Evolutionary conservation across 257 asterid genomes (phyloP), one percentile per base, ranked within the genome.

Genomic region (Nyctanthes arbortristis): DNA sequence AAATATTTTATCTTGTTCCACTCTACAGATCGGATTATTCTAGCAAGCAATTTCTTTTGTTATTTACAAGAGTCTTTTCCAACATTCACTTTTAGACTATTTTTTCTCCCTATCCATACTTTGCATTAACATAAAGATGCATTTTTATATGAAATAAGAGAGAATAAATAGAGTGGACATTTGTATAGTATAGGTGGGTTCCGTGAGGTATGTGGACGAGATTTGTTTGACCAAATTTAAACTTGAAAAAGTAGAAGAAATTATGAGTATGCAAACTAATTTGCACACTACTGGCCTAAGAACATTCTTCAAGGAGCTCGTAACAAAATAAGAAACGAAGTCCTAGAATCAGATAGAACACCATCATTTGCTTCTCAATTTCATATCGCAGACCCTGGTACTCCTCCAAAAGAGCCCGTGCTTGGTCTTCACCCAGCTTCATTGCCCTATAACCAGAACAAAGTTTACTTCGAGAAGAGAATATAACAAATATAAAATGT

Each of bases 341-440:
- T 13, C 55, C 60, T 36, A 60, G n/a, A 45, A 63, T 35, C 29
- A 66, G 6, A 49, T 56, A 18, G 13, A 6, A 39, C 84, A 91
- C 99, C 97, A 81, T 81, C 82, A 80, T 80, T 79, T 84, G 96
- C 88, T 81, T 89, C 82, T 94, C 99, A 64, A 94, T 83, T 77
- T 86, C 97, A 57, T 80, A 84, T 61, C 96, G 77, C 3, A 93
- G 89, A 31, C 99, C 99, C 31, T 77, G 70, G 74, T 91, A 94
- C 40, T 82, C 75, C 78, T 82, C 93, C 71, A 84, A 70, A 62
- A 89, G 73, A 60, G 80, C 80, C 73, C 75, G 87, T 27, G 77
- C 96, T 71, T 83, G 88, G 59, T 78, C 85, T 72, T 74, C 83
- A 62, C 81, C 86, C 79, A 94, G 81, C 77, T 84, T 84, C 93